These are phyloP conservation scores for Hevea brasiliensis DNA, from an alignment of 345 rosid species.

Conservation along the genomic window DNA sequence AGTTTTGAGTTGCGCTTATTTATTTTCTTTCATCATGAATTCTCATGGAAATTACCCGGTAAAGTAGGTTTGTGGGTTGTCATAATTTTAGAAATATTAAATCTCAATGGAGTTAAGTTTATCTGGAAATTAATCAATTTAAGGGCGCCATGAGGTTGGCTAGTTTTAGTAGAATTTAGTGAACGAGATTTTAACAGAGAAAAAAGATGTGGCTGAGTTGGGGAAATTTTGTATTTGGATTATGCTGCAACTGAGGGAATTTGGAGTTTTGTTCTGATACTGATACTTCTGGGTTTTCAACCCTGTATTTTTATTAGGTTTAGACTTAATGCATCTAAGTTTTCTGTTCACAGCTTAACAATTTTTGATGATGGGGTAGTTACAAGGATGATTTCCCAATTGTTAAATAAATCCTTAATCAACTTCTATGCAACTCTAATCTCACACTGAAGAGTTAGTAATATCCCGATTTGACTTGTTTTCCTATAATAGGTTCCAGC, in stretches of 20 bases:
- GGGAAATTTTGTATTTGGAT: not conserved
- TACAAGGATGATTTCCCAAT: no score
- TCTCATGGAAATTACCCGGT: not conserved
- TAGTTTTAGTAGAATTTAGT: not conserved
- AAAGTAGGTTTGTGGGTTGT: not conserved
- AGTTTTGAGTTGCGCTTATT: not conserved
- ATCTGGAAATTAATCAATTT: not conserved
- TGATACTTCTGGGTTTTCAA: not conserved
- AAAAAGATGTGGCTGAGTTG: not conserved
- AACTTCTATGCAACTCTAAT: no score
- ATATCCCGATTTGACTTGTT: not conserved
- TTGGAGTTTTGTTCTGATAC: not conserved
- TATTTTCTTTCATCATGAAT: not conserved
- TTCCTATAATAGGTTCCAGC: constrained; percentile 72
- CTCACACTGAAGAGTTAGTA: no score
- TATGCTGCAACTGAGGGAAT: not conserved
- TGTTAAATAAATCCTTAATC: no score
- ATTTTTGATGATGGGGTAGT: not conserved
- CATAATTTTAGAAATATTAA: not conserved
- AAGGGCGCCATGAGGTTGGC: no score
- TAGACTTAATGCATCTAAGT: not conserved
- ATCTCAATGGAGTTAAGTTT: not conserved
- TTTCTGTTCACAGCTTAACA: not conserved
- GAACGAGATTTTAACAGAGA: not conserved
- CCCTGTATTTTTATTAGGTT: not conserved